These are phyloP conservation scores for Polytrichum commune DNA, from an alignment of 225 moss, liverwort and hornwort species.

Conservation along the genomic window DNA sequence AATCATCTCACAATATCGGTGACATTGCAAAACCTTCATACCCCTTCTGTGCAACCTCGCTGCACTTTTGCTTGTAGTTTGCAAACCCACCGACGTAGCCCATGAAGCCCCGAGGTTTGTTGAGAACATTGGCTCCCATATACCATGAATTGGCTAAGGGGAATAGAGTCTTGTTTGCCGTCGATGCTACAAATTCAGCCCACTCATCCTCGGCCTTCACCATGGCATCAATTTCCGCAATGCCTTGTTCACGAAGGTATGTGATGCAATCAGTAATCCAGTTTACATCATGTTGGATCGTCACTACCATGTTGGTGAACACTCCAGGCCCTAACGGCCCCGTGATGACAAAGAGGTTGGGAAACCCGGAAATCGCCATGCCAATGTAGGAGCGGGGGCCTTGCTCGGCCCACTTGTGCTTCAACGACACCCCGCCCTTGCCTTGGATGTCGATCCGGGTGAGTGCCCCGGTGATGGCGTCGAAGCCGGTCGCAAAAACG, in stretches of 20 bases:
- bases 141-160: background rate
- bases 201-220: slow-evolving; percentile 15
- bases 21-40: slow-evolving; percentile 26
- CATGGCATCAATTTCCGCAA: slow-evolving; percentile 9
- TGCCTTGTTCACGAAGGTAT: background rate
- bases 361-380: slow-evolving; percentile 17
- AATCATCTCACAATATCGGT: too few species aligned
- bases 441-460: slow-evolving; percentile 21
- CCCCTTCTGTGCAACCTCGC: slow-evolving; percentile 8
- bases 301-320: slow-evolving; percentile 1
- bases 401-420: background rate
- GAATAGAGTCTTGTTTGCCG: slow-evolving; percentile 1
- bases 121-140: background rate
- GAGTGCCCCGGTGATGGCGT: slow-evolving; percentile 30
- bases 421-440: background rate
- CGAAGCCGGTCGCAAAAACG: slow-evolving; percentile 35
- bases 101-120: slow-evolving; percentile 4
- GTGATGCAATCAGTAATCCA: slow-evolving; percentile 22
- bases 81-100: slow-evolving; percentile 3
- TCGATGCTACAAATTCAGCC: slow-evolving; percentile 8
- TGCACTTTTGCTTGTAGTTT: slow-evolving; percentile 2
- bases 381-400: slow-evolving; percentile 14
- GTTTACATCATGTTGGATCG: slow-evolving; percentile 24
- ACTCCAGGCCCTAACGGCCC: slow-evolving; percentile 28
- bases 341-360: slow-evolving; percentile 23